Evolutionary conservation across 129 eudicot species (phyloP).

Genomic region (Tagetes patula): DNA sequence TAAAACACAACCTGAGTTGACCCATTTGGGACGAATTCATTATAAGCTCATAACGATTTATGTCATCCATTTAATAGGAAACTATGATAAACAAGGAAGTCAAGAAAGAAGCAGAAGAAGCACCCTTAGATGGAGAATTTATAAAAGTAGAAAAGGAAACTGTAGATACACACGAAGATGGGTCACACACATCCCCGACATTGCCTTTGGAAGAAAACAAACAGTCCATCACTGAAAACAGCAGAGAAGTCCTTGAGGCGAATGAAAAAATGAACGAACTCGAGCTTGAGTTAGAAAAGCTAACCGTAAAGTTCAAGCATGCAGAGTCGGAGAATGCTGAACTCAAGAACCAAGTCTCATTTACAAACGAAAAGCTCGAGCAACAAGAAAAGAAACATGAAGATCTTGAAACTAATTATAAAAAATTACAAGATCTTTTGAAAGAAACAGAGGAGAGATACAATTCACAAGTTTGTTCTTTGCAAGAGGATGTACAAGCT

Average conservation of each 20-base stretch:
- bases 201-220: slow-evolving; percentile 34
- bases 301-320: slow-evolving; percentile 53
- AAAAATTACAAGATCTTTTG: slow-evolving; percentile 53
- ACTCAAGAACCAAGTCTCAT: slow-evolving; percentile 55
- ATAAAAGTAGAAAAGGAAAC: slow-evolving; percentile 83
- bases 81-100: slow-evolving; percentile 28
- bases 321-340: slow-evolving; percentile 66
- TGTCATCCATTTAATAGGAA: slow-evolving; percentile 34
- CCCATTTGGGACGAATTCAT: neutral
- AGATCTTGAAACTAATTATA: slow-evolving; percentile 54
- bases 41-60: slow-evolving; percentile 3
- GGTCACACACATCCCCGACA: slow-evolving; percentile 31
- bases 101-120: slow-evolving; percentile 63
- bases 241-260: slow-evolving; percentile 69
- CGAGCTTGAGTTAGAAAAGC: slow-evolving; percentile 60
- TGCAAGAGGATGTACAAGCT: slow-evolving; percentile 72
- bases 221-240: slow-evolving; percentile 37
- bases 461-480: slow-evolving; percentile 44
- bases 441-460: slow-evolving; percentile 59
- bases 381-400: slow-evolving; percentile 53
- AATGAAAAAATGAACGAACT: slow-evolving; percentile 68
- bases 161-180: slow-evolving; percentile 34
- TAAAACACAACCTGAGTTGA: neutral
- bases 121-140: slow-evolving; percentile 77
- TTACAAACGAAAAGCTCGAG: slow-evolving; percentile 53